A percentile compares a stretch with the other conserved stretches of the same genome.
Conservation (phyloP, 202 grass and related monocot species). For the Zizania palustris region DNA sequence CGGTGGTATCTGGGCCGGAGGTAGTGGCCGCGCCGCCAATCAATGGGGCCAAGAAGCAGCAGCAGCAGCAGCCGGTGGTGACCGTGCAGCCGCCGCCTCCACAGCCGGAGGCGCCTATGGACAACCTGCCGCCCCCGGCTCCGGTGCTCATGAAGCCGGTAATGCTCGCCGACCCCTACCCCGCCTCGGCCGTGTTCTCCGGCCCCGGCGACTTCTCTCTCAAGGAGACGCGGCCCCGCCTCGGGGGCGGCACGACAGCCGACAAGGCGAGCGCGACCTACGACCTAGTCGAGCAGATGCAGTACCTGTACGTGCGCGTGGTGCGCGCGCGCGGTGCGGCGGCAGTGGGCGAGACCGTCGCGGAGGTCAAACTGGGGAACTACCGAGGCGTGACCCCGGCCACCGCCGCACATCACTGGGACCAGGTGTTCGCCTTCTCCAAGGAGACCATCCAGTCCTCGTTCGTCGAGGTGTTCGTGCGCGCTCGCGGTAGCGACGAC, state of each 20-base stretch:
- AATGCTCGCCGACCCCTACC: conserved; percentile 64
- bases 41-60: conserved; percentile 34
- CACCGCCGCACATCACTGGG: conserved; percentile 55
- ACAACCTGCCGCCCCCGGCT: conserved; percentile 25
- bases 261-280: conserved; percentile 82
- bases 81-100: conserved; percentile 43
- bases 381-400: conserved; percentile 74
- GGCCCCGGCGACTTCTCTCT: conserved; percentile 65
- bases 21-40: conserved; percentile 43
- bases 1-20: conserved; percentile 36
- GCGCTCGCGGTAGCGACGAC: conserved; percentile 66
- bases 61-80: conserved; percentile 35
- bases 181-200: conserved; percentile 38
- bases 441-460: conserved; percentile 85
- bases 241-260: conserved; percentile 49
- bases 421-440: conserved; percentile 93
- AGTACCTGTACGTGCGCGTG: conserved; percentile 88
- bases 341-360: conserved; percentile 51
- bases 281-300: conserved; percentile 89
- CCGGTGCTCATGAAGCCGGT: conserved; percentile 41
- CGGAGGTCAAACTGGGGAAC: conserved; percentile 93
- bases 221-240: conserved; percentile 75
- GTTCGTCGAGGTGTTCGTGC: conserved; percentile 66
- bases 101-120: conserved; percentile 36
- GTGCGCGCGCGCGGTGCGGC: conserved; percentile 70